Evolutionary conservation across 306 rosid genomes (phyloP).

Genomic region (Lagenaria siceraria): DNA sequence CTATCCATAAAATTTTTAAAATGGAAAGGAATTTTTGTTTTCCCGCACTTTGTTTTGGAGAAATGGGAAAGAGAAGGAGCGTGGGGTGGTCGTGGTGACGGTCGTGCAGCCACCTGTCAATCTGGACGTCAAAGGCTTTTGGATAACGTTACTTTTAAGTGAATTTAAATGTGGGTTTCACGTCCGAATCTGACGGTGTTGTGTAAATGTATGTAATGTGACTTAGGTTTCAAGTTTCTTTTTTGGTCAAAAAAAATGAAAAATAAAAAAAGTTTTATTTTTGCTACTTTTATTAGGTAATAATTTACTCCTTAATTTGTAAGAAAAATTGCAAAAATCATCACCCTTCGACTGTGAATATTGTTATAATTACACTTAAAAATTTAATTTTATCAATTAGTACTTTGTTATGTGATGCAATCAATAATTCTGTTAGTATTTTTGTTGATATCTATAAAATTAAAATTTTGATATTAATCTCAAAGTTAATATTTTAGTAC

Average conservation of each 20-base stretch:
- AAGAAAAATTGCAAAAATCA: no score
- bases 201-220: neutral
- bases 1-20: neutral
- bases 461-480: no score
- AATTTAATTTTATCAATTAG: no score
- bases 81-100: neutral
- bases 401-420: no score
- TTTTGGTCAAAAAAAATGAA: neutral
- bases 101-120: neutral
- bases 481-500: no score
- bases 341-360: no score
- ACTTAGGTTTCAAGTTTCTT: neutral
- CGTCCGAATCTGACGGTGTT: slow-evolving; percentile 4
- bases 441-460: no score
- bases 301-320: no score
- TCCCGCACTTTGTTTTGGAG: neutral
- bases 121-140: neutral
- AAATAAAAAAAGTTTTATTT: no score
- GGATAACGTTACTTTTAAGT: neutral
- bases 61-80: neutral
- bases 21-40: neutral
- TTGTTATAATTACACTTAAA: no score
- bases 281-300: no score
- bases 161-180: slow-evolving; percentile 1
- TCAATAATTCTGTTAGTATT: no score